These are phyloP conservation scores for Ophiocordyceps sinensis DNA, from an alignment of 2,329 filamentous ascomycete species.

Conservation along the genomic window DNA sequence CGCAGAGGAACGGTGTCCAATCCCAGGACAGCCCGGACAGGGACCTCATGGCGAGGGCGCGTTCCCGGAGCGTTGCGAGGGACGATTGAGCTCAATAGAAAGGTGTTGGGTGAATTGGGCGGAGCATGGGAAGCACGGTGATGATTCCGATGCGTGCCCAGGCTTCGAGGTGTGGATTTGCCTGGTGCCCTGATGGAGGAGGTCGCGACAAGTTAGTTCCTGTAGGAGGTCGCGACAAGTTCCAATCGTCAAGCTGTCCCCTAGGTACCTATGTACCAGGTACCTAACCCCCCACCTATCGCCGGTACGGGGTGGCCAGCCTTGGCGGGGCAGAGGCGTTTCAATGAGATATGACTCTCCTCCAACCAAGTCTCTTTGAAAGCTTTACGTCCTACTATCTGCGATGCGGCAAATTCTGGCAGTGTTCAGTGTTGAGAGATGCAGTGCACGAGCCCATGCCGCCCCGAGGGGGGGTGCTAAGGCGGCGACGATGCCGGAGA, in stretches of 20 bases:
- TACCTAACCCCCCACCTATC: not conserved
- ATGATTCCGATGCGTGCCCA: not conserved
- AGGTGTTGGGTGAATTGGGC: not conserved
- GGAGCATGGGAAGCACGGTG: not conserved
- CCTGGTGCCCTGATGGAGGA: not conserved
- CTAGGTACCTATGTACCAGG: too few species aligned
- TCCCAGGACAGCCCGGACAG: conserved; percentile 34
- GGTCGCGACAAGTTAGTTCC: too few species aligned
- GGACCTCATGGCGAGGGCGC: conserved; percentile 32
- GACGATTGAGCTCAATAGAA: not conserved
- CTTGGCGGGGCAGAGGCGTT: not conserved
- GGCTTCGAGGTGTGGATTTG: not conserved
- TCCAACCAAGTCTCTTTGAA: too few species aligned
- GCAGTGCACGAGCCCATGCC: too few species aligned
- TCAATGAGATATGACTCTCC: too few species aligned
- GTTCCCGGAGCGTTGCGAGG: conserved; percentile 5
- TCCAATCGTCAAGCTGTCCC: too few species aligned
- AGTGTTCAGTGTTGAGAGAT: too few species aligned
- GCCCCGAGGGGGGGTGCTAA: too few species aligned
- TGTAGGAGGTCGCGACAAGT: not conserved
- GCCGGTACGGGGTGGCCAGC: not conserved
- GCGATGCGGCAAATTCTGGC: too few species aligned
- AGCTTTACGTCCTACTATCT: too few species aligned
- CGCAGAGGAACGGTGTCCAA: conserved; percentile 51
- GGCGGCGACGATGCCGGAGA: too few species aligned